Evolutionary conservation across 1,284 basidiomycete genomes (phyloP).

Genomic region (Ganoderma boninense): DNA sequence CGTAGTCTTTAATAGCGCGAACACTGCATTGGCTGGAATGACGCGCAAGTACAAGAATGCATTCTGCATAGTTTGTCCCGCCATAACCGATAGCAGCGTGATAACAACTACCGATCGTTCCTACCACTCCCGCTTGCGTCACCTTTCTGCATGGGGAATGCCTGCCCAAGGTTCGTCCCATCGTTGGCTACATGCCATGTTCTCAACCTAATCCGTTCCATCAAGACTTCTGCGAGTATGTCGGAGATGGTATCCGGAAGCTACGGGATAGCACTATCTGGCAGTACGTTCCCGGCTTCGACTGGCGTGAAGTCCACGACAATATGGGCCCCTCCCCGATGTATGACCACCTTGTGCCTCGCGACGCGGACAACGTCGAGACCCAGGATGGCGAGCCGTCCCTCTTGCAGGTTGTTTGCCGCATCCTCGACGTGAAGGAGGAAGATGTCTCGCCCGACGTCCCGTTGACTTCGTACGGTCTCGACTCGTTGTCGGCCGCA

Average conservation of each 20-base stretch:
- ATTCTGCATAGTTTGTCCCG: constrained; percentile 46
- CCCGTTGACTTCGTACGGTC: constrained; percentile 50
- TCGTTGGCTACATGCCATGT: neutral
- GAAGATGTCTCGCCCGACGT: constrained; percentile 47
- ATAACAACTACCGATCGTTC: constrained; percentile 21
- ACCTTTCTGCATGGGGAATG: constrained; percentile 40
- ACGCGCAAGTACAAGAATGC: constrained; percentile 44
- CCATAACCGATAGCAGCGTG: constrained; percentile 41
- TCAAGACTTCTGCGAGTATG: constrained; percentile 42
- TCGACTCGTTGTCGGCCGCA: constrained; percentile 51
- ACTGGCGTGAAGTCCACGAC: constrained; percentile 38
- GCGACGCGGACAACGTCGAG: constrained; percentile 8
- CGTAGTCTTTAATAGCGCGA: constrained; percentile 41
- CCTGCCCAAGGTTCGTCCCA: constrained; percentile 27
- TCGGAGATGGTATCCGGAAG: constrained; percentile 40
- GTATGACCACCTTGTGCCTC: constrained; percentile 35
- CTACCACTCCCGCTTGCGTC: constrained; percentile 25
- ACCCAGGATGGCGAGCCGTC: neutral
- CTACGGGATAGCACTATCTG: constrained; percentile 31
- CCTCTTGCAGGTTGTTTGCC: constrained; percentile 31
- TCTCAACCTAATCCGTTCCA: neutral
- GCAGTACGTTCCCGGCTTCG: constrained; percentile 43
- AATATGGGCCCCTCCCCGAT: constrained; percentile 34
- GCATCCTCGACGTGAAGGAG: constrained; percentile 41
- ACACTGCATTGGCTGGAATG: constrained; percentile 44